Percentiles rank a stretch among this genome's conserved stretches.
Evolutionary conservation across 192 early-diverging fungal species (phyloP).

Genomic region (Ramicandelaber brevisporus): DNA sequence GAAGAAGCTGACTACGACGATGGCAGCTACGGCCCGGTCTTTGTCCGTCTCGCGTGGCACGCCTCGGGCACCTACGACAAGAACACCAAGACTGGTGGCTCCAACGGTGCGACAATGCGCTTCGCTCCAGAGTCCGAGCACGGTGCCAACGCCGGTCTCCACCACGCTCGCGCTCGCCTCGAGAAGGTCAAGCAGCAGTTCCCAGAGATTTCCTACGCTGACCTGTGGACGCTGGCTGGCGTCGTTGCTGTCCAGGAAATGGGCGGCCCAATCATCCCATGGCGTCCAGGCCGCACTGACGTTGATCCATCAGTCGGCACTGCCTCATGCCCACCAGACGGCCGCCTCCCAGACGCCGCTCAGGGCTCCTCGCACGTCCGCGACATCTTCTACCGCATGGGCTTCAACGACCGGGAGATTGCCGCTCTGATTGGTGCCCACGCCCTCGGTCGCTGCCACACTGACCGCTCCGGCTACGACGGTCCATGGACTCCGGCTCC

Average conservation of each 20-base stretch:
- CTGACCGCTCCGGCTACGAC: conserved; percentile 44
- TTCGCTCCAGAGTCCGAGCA: conserved; percentile 33
- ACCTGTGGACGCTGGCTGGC: conserved; percentile 60
- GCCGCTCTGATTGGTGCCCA: conserved; percentile 56
- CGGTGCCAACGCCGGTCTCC: conserved; percentile 52
- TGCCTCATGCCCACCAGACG: conserved; percentile 32
- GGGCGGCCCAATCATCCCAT: conserved; percentile 49
- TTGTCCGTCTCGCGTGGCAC: conserved; percentile 72
- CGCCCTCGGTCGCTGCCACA: conserved; percentile 51
- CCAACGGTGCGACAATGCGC: conserved; percentile 52
- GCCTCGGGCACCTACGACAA: conserved; percentile 51
- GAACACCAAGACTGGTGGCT: conserved; percentile 39
- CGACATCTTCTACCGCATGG: conserved; percentile 64
- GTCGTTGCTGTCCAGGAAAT: conserved; percentile 48
- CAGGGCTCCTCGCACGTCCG: conserved; percentile 37
- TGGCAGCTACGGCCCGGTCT: conserved; percentile 50
- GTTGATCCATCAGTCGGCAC: conserved; percentile 12
- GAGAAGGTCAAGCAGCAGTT: conserved; percentile 54
- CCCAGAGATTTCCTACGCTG: conserved; percentile 59
- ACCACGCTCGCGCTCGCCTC: conserved; percentile 38
- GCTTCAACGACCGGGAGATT: conserved; percentile 57
- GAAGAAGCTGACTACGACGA: conserved; percentile 58
- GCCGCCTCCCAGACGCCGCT: conserved; percentile 49
- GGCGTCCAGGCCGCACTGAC: conserved; percentile 40
- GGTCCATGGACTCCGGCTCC: conserved; percentile 80